Evolutionary conservation across 2,329 filamentous ascomycete species (phyloP), one percentile per base, ranked within the genome.

Genomic region (Ustulina deusta): DNA sequence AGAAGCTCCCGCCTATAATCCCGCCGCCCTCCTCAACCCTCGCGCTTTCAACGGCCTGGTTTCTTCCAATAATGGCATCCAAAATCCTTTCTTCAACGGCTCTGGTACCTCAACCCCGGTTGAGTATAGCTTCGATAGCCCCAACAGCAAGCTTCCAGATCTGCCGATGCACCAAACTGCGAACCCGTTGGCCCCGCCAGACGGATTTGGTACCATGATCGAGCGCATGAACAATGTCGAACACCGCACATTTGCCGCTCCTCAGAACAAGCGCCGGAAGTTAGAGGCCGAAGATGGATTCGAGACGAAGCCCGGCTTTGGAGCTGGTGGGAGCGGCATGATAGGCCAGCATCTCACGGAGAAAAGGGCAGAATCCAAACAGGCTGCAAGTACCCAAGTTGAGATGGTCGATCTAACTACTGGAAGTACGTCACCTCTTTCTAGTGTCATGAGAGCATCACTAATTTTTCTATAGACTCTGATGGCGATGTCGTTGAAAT

Each of bases 211-310:
- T 10, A 81, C 81, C 63, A 88, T 94, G 81, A 88, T 97, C 52
- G 93, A 97, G 78, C 87, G 89, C 36, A 84, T 94, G 77, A 93
- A 94, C 77, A 90, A 91, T 71, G 87, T 97, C 15, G 86, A 92
- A 71, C 86, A 90, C 59, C 91, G 94, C 29, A 73, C 82, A 75
- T 69, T 84, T 78, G 75, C 83, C 34, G 27, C 64, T 48, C 83
- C 85, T 2, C 88, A 91, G 22, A 81, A 84, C 32, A 95, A 95
- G 80, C 89, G 89, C 59, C 81, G 89, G 61, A 94, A 89, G 76
- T 79, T 86, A 9, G 81, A 85, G 15, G 76, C 80, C 22, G 81
- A 84, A 55, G 81, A 84, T 38, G 77, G 83, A 55, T 77, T 82
- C 20, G 74, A 80, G 25, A 79, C 79, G 44, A 84, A 82, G 61